Evolutionary conservation across 2,329 filamentous ascomycete species (phyloP), one percentile per base, ranked within the genome.

Genomic region (Dactylellina leptospora): DNA sequence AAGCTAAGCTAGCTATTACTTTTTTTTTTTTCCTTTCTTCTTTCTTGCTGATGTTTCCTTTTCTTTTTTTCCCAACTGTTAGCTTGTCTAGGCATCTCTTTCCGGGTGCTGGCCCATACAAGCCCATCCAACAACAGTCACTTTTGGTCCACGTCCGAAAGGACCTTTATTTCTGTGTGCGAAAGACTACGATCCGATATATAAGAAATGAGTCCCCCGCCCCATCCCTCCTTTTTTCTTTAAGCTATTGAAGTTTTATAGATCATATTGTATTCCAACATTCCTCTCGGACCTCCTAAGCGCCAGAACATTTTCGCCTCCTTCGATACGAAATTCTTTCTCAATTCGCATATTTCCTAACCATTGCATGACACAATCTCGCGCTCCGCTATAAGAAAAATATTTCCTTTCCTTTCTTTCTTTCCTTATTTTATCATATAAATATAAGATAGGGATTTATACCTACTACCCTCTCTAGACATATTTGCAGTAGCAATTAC

Each of bases 1-100:
- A 50, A 59, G 56, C 56, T 61, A 50, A 70, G 77, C 77, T 79
- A 77, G 78, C 10, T 54, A 23, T 18, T 75, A 60, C 61, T 69
- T 48, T 73, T 61, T 59, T 50, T 74, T 66, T 36, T 38, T 74
- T 62, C 53, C 55, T 70, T 70, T 54, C 66, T 53, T 62, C 69
- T 64, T 36, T 68, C n/a, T n/a, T n/a, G n/a, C n/a, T n/a, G n/a
- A n/a, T n/a, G n/a, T 51, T 42, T 23, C 27, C 28, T 33, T 44
- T 36, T 47, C 33, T 48, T 28, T 53, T 36, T 66, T 50, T 33
- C 53, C 48, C 62, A 64, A 58, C 30, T 70, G 10, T 56, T 44
- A 50, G 59, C 61, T 58, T 66, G 45, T 66, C 59, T 56, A 71
- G 66, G 66, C 66, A 71, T 71, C 66, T 71, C 58, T 51, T 71